Percentiles rank a stretch among this genome's conserved stretches.
phyloP scores from a whole-genome alignment of 306 rosid species.

The Fragaria ananassa region DNA sequence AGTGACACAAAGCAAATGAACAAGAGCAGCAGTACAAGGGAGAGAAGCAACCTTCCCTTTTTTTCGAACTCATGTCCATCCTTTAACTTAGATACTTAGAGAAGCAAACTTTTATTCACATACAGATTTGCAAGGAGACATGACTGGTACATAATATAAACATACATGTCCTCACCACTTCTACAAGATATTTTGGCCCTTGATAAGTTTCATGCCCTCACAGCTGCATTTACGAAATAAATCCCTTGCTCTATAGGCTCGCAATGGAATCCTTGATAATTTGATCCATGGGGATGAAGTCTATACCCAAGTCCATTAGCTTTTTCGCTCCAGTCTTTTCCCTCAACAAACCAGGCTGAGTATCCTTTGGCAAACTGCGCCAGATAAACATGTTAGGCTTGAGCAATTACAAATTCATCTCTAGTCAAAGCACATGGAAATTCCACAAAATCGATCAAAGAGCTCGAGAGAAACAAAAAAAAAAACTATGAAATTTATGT shows the following conservation, averaged over 20 bases:
- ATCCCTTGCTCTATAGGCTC: conserved; percentile 68
- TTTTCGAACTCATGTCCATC: background rate
- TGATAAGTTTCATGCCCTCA: background rate
- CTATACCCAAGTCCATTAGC: conserved; percentile 68
- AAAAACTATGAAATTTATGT: no score
- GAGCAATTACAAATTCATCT: conserved; percentile 10
- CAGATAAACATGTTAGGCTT: background rate
- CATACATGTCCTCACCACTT: conserved; percentile 5
- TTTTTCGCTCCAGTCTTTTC: conserved; percentile 52
- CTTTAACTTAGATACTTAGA: background rate
- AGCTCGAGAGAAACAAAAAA: background rate
- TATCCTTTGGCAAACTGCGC: conserved; percentile 58
- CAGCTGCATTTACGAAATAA: conserved; percentile 42
- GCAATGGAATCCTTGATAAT: conserved; percentile 84
- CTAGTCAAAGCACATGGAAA: background rate
- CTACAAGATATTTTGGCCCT: background rate
- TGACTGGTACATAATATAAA: background rate
- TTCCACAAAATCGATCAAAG: background rate
- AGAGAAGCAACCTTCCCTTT: background rate
- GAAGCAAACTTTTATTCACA: background rate
- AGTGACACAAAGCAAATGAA: background rate
- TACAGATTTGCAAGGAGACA: background rate
- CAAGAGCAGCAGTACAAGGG: background rate
- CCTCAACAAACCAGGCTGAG: conserved; percentile 79
- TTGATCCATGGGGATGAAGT: conserved; percentile 78